Percentiles rank a stretch among this genome's conserved stretches.
These are phyloP conservation scores for Eucalyptus melliodora DNA, from an alignment of 345 rosid genomes.

Conservation along the genomic window DNA sequence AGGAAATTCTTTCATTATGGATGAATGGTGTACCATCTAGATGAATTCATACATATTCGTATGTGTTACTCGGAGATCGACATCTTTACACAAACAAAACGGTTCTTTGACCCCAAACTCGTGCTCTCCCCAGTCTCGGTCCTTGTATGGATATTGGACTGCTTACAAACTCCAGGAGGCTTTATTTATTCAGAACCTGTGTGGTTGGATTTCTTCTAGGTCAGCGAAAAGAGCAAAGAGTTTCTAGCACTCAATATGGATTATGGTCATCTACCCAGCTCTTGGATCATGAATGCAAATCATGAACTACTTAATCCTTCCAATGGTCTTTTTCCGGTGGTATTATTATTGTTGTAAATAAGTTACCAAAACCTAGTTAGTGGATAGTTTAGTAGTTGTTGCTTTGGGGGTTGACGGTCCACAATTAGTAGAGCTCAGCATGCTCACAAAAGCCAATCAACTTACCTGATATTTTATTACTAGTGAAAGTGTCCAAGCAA, in stretches of 20 bases:
- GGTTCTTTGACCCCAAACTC: not conserved
- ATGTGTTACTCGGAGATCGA: not conserved
- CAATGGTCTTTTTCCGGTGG: not conserved
- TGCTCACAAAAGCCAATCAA: not conserved
- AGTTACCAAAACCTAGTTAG: not conserved
- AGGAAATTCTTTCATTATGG: not conserved
- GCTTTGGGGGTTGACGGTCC: not conserved
- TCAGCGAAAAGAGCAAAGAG: not conserved
- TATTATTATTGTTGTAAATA: not conserved
- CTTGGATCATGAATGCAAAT: not conserved
- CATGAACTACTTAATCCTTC: not conserved
- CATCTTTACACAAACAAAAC: not conserved
- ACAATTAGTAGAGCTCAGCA: not conserved
- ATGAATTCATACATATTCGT: not conserved
- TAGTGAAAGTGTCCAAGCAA: not conserved
- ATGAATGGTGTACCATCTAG: not conserved
- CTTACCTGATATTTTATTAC: not conserved
- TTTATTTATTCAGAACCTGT: not conserved
- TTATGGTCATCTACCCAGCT: not conserved
- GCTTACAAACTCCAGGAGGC: not conserved
- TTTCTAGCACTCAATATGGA: not conserved
- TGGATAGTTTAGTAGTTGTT: not conserved
- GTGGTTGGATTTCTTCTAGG: not conserved
- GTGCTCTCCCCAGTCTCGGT: not conserved
- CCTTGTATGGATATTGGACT: not conserved